Conservation (phyloP, 2,329 filamentous ascomycete genomes). For the Xylaria polymorpha region DNA sequence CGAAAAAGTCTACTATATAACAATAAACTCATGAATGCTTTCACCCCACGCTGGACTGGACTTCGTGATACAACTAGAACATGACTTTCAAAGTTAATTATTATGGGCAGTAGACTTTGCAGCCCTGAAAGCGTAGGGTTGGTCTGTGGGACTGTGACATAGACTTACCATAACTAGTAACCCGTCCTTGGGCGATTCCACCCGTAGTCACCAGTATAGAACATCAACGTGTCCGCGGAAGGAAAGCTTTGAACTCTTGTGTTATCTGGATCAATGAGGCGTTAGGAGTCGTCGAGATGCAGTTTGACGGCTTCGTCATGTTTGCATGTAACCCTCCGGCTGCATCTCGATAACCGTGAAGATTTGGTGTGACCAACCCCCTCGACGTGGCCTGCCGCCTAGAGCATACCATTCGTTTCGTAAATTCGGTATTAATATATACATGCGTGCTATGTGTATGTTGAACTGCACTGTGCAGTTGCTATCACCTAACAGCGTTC, state of each 20-base stretch:
- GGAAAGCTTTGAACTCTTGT: not conserved
- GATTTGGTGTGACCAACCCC: conserved; percentile 21
- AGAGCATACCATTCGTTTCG: conserved; percentile 1
- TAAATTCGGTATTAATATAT: conserved; percentile 8
- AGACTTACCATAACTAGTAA: not conserved
- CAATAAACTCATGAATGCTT: not conserved
- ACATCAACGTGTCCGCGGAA: no score
- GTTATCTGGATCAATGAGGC: not conserved
- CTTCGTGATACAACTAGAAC: not conserved
- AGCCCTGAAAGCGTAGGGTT: not conserved
- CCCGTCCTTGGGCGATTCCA: not conserved
- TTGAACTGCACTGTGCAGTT: conserved; percentile 15
- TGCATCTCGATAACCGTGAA: conserved; percentile 33
- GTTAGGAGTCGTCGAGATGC: conserved; percentile 13
- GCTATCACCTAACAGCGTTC: conserved; percentile 9
- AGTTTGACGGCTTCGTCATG: conserved; percentile 26
- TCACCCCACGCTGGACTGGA: not conserved
- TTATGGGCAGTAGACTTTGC: not conserved
- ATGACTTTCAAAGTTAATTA: not conserved
- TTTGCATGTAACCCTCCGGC: conserved; percentile 30
- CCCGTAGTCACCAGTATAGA: not conserved
- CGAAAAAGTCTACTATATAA: not conserved
- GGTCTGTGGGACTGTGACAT: not conserved
- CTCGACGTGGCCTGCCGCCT: conserved; percentile 36
- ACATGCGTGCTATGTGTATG: conserved; percentile 5